Percentiles rank a stretch among this genome's conserved stretches.
These are phyloP conservation scores for Hymenoscyphus repandus DNA, from an alignment of 2,329 filamentous ascomycete species.

Conservation along the genomic window DNA sequence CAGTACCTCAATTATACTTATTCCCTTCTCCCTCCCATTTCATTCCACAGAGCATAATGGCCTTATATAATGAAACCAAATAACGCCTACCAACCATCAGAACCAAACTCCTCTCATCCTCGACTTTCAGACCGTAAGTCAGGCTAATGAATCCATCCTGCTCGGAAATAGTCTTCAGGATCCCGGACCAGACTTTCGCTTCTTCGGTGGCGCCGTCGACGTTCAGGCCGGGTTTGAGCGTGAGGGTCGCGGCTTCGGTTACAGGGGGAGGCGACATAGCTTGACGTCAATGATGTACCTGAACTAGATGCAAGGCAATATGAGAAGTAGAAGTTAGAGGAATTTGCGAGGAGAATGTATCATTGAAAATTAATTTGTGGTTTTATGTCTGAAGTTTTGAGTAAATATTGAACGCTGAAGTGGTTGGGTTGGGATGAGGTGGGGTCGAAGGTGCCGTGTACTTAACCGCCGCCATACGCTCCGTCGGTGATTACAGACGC, in stretches of 20 bases:
- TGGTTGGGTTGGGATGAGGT: too few species aligned
- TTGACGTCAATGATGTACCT: neutral
- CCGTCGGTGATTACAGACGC: too few species aligned
- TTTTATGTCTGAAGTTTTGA: too few species aligned
- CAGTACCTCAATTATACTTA: neutral
- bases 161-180: conserved; percentile 31
- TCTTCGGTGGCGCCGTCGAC: conserved; percentile 28
- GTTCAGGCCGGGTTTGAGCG: conserved; percentile 34
- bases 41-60: neutral
- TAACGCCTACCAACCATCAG: conserved; percentile 36
- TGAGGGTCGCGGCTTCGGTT: conserved; percentile 18
- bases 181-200: conserved; percentile 28
- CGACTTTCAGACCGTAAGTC: conserved; percentile 25
- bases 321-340: too few species aligned
- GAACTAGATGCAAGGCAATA: too few species aligned
- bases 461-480: too few species aligned
- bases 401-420: too few species aligned
- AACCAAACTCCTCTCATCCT: conserved; percentile 34
- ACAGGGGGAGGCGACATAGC: neutral
- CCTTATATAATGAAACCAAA: neutral
- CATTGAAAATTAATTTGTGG: too few species aligned
- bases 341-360: too few species aligned
- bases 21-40: neutral
- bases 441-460: too few species aligned
- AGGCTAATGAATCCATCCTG: conserved; percentile 34